Conservation (phyloP, 108 stramenopile genomes). For the Cylindrotheca fusiformis region DNA sequence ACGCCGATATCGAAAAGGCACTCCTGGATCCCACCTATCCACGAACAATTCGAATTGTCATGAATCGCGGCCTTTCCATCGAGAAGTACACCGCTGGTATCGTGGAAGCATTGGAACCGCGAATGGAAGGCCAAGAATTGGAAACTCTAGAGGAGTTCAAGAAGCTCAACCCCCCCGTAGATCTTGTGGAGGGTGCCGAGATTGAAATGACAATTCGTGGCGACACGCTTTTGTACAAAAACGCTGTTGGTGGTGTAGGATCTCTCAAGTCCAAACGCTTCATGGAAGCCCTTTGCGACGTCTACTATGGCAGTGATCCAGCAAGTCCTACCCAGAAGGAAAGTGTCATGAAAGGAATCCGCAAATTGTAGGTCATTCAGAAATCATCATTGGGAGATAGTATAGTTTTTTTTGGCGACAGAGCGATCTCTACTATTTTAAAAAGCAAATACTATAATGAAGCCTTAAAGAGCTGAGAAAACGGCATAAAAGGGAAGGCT, state of each 20-base stretch:
- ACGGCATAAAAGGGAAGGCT: too few relatives aligned
- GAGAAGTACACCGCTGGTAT: constrained; percentile 87
- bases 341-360: constrained; percentile 63
- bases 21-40: constrained; percentile 77
- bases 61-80: constrained; percentile 78
- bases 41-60: constrained; percentile 85
- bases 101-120: constrained; percentile 80
- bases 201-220: constrained; percentile 91
- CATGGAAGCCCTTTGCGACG: constrained; percentile 78
- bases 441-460: too few relatives aligned
- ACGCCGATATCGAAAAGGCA: constrained; percentile 58
- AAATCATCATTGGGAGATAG: too few relatives aligned
- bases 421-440: too few relatives aligned
- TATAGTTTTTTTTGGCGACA: too few relatives aligned
- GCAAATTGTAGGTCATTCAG: constrained; percentile 40
- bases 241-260: constrained; percentile 75
- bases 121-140: constrained; percentile 81
- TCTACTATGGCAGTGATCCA: constrained; percentile 78
- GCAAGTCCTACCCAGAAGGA: constrained; percentile 75
- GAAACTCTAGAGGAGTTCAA: constrained; percentile 83
- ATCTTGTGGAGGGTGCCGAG: constrained; percentile 81
- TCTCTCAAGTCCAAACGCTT: constrained; percentile 70
- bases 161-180: constrained; percentile 78
- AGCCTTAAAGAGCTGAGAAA: too few relatives aligned
- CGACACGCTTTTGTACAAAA: constrained; percentile 77